Conservation (phyloP, 2,329 filamentous ascomycete genomes). For the Beauveria scarabaeidicola region DNA sequence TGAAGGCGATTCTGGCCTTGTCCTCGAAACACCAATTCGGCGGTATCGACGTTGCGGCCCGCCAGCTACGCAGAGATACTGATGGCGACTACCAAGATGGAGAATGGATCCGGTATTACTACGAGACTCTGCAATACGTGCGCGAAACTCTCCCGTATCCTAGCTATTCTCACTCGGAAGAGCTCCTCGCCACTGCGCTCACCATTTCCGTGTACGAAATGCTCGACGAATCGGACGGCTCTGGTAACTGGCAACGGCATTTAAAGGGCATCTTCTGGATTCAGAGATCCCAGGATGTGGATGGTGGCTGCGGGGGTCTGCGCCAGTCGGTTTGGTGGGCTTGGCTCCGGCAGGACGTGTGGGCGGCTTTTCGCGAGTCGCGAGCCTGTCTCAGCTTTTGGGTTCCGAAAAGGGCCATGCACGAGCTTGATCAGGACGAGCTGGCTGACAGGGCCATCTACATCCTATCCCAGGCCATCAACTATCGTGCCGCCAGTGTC, state of each 20-base stretch:
- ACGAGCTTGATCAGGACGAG: constrained; percentile 40
- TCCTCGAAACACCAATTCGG: constrained; percentile 35
- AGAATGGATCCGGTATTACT: constrained; percentile 37
- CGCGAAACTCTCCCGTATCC: constrained; percentile 47
- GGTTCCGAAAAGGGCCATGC: constrained; percentile 39
- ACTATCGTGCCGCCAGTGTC: constrained; percentile 46
- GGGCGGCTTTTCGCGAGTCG: constrained; percentile 51
- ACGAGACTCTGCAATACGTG: constrained; percentile 51
- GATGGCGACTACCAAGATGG: constrained; percentile 29
- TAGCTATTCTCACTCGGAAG: constrained; percentile 28
- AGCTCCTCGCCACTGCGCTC: constrained; percentile 48
- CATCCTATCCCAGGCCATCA: constrained; percentile 35
- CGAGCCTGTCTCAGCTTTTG: constrained; percentile 49
- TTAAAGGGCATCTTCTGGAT: constrained; percentile 58
- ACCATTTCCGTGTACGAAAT: constrained; percentile 55
- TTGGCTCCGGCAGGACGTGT: constrained; percentile 54
- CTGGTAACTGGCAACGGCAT: constrained; percentile 49
- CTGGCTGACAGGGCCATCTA: constrained; percentile 40
- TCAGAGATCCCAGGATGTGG: constrained; percentile 49
- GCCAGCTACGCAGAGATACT: neutral
- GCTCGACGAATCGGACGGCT: constrained; percentile 41
- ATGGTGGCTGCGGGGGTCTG: constrained; percentile 47
- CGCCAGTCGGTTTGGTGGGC: constrained; percentile 54
- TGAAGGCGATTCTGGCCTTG: constrained; percentile 47
- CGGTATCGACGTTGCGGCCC: neutral